Conservation (phyloP, 75 land plant species). For the Sequoiadendron giganteum region DNA sequence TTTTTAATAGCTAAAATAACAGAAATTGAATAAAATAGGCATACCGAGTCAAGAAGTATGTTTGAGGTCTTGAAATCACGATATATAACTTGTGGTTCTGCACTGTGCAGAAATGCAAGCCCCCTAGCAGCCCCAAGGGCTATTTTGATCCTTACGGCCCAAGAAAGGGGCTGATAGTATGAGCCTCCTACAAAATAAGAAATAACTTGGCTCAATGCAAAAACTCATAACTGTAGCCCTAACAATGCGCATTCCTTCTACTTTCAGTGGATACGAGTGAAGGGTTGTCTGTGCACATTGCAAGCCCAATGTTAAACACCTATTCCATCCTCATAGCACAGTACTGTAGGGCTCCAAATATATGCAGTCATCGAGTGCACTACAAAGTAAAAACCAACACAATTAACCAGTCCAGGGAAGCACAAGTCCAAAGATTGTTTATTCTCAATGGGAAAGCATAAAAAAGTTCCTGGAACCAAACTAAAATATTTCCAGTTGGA, state of each 20-base stretch:
- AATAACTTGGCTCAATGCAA: not conserved
- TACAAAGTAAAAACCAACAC: not conserved
- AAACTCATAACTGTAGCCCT: not conserved
- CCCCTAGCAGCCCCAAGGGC: slow-evolving; percentile 87
- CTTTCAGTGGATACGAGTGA: not conserved
- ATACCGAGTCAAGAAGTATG: slow-evolving; percentile 66
- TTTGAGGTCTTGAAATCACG: slow-evolving; percentile 81
- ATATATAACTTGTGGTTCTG: slow-evolving; percentile 61
- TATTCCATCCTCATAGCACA: not conserved
- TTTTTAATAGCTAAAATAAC: not conserved
- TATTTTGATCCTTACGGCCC: slow-evolving; percentile 70
- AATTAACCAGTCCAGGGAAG: not conserved
- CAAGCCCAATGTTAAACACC: not conserved
- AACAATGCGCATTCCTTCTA: not conserved
- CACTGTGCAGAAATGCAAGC: slow-evolving; percentile 77
- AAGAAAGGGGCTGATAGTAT: slow-evolving; percentile 73
- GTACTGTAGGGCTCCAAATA: not conserved
- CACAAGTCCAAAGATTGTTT: not conserved
- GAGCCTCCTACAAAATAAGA: slow-evolving; percentile 40
- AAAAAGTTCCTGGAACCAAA: not conserved
- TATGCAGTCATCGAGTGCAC: not conserved
- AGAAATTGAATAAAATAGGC: not conserved
- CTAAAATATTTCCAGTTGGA: not conserved
- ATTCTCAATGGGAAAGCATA: not conserved
- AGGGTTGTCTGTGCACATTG: not conserved